Conservation (phyloP, 208 protist species). For the Leishmania tarentolae region DNA sequence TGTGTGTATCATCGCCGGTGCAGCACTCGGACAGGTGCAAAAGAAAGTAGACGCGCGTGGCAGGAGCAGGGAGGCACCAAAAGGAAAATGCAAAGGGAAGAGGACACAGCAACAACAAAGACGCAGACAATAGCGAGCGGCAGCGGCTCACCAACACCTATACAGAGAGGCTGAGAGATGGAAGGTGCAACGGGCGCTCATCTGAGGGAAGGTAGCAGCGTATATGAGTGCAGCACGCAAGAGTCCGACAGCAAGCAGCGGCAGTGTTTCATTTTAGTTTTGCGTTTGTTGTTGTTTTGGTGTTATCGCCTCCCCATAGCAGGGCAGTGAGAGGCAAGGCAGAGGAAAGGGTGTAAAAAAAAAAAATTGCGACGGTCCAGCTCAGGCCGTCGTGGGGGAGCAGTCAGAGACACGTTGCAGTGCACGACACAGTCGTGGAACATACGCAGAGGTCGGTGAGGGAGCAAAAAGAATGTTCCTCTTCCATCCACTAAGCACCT, state of each 20-base stretch:
- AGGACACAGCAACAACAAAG: no score
- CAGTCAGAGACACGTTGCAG: background rate
- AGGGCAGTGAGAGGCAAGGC: background rate
- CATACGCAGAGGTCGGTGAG: background rate
- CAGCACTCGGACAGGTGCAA: no score
- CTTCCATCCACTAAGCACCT: background rate
- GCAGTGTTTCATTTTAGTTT: background rate
- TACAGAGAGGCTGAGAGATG: background rate
- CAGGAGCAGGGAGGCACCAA: no score
- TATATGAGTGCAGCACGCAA: background rate
- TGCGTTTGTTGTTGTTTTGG: no score
- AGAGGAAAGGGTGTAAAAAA: background rate
- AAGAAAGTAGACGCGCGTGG: no score
- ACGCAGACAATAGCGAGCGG: no score
- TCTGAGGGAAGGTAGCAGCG: background rate
- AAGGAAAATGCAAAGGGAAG: no score
- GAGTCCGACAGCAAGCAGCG: background rate
- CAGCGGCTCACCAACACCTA: no score
- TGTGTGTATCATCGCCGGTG: no score
- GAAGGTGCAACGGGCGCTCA: background rate
- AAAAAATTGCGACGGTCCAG: conserved; percentile 4
- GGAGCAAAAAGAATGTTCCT: background rate
- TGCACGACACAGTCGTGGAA: background rate
- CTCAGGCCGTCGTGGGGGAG: background rate
- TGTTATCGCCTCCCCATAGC: background rate